These are phyloP conservation scores for Withania somnifera DNA, from an alignment of 305 asterid species.

Conservation along the genomic window DNA sequence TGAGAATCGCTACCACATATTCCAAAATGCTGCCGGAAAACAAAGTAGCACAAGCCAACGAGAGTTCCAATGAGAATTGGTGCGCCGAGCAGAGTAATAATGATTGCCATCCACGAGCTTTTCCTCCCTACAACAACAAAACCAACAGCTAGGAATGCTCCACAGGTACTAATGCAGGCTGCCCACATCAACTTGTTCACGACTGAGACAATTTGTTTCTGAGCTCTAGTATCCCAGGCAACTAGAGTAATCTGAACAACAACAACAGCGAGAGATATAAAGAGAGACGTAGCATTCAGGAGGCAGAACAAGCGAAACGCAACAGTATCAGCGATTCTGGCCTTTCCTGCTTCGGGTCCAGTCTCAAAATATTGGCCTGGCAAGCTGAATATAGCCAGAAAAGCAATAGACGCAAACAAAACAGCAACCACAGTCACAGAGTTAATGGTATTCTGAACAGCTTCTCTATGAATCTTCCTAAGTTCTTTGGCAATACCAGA, in stretches of 20 bases:
- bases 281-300: slow-evolving; percentile 68
- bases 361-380: slow-evolving; percentile 54
- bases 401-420: slow-evolving; percentile 92
- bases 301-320: slow-evolving; percentile 88
- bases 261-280: slow-evolving; percentile 85
- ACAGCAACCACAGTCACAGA: slow-evolving; percentile 91
- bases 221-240: slow-evolving; percentile 91
- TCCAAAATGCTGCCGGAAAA: slow-evolving; percentile 84
- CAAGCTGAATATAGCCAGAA: slow-evolving; percentile 78
- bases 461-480: slow-evolving; percentile 85
- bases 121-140: slow-evolving; percentile 75
- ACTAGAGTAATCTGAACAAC: slow-evolving; percentile 90
- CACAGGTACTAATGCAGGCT: slow-evolving; percentile 87
- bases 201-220: slow-evolving; percentile 71
- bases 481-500: slow-evolving; percentile 95
- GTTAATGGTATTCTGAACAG: slow-evolving; percentile 84
- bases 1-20: slow-evolving; percentile 65
- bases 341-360: slow-evolving; percentile 57
- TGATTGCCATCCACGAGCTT: slow-evolving; percentile 77
- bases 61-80: slow-evolving; percentile 83
- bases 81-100: slow-evolving; percentile 63
- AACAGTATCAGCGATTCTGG: slow-evolving; percentile 30
- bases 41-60: slow-evolving; percentile 72
- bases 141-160: slow-evolving; percentile 75
- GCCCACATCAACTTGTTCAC: slow-evolving; percentile 99